Conservation (phyloP, 2,329 filamentous ascomycete genomes). For the Fusarium nematophilum region DNA sequence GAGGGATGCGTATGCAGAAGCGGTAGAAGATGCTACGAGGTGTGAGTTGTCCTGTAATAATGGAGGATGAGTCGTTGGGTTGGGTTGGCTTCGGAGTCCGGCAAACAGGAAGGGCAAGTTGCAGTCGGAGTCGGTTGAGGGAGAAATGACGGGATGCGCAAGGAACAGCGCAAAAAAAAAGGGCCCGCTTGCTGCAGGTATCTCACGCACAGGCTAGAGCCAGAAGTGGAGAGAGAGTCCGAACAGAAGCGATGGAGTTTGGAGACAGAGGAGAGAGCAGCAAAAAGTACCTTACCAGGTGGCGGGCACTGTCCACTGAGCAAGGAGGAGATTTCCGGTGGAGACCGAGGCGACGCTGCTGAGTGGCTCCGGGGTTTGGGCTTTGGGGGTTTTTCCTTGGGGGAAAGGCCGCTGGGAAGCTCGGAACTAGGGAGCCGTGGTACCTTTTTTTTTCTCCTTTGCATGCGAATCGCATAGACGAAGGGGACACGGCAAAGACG, state of each 20-base stretch:
- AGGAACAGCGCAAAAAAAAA: neutral
- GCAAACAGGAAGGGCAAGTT: constrained; percentile 7
- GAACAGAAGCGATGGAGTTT: too few relatives aligned
- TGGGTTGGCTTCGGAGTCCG: constrained; percentile 31
- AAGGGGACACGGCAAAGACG: constrained; percentile 40
- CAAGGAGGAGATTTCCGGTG: constrained; percentile 38
- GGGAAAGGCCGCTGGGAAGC: constrained; percentile 9
- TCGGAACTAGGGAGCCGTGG: constrained; percentile 44
- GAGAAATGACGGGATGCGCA: constrained; percentile 25
- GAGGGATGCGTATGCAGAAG: constrained; percentile 10
- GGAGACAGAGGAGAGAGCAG: too few relatives aligned
- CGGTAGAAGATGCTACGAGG: too few relatives aligned
- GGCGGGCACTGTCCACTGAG: constrained; percentile 26
- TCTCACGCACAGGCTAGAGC: constrained; percentile 8
- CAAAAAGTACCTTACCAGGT: constrained; percentile 7
- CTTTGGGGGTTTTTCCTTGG: constrained; percentile 16
- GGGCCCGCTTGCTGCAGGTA: constrained; percentile 1
- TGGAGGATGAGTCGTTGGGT: constrained; percentile 8
- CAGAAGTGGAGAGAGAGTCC: constrained; percentile 6
- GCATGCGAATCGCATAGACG: constrained; percentile 3
- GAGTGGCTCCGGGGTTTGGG: constrained; percentile 18
- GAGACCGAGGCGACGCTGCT: constrained; percentile 2
- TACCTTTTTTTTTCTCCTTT: too few relatives aligned
- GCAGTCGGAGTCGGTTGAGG: constrained; percentile 21
- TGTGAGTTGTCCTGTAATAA: too few relatives aligned